Conservation (phyloP, 73 alveolate species). For the Durusdinium trenchii region DNA sequence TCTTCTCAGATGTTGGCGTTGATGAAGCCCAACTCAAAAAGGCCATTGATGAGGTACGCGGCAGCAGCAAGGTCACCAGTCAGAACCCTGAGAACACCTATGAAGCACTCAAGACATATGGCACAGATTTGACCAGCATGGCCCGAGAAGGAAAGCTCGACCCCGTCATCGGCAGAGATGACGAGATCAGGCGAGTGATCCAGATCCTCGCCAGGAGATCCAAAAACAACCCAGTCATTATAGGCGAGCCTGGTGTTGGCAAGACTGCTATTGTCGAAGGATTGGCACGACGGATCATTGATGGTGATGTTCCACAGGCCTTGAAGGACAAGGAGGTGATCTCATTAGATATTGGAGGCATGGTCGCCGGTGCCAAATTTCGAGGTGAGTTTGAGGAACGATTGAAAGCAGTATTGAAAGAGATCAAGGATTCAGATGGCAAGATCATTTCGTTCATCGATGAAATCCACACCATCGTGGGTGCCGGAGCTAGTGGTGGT, state of each 20-base stretch:
- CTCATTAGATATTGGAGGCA: constrained; percentile 86
- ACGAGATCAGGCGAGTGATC: constrained; percentile 82
- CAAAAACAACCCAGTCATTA: constrained; percentile 93
- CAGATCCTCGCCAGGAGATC: constrained; percentile 89
- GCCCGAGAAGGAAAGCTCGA: constrained; percentile 89
- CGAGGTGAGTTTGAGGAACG: constrained; percentile 95
- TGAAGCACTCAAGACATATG: constrained; percentile 53
- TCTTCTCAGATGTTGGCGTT: constrained; percentile 57
- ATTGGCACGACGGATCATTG: constrained; percentile 67
- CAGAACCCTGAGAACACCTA: constrained; percentile 92
- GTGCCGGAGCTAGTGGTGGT: constrained; percentile 84
- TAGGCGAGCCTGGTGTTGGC: constrained; percentile 95
- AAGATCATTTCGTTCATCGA: constrained; percentile 91
- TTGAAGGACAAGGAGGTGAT: constrained; percentile 93
- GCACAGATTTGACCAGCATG: constrained; percentile 76
- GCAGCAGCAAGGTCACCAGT: constrained; percentile 70
- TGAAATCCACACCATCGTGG: constrained; percentile 94
- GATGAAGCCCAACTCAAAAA: constrained; percentile 62
- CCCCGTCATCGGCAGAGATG: constrained; percentile 94
- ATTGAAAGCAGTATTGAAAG: constrained; percentile 75
- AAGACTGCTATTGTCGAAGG: constrained; percentile 89
- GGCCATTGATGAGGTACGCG: constrained; percentile 65
- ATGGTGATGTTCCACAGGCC: constrained; percentile 92
- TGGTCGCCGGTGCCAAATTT: constrained; percentile 92
- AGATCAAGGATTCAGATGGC: constrained; percentile 95